Percentiles rank a stretch among this genome's conserved stretches.
These are phyloP conservation scores for Paecilomyces sp. DNA, from an alignment of 2,329 filamentous ascomycete species.

Conservation along the genomic window DNA sequence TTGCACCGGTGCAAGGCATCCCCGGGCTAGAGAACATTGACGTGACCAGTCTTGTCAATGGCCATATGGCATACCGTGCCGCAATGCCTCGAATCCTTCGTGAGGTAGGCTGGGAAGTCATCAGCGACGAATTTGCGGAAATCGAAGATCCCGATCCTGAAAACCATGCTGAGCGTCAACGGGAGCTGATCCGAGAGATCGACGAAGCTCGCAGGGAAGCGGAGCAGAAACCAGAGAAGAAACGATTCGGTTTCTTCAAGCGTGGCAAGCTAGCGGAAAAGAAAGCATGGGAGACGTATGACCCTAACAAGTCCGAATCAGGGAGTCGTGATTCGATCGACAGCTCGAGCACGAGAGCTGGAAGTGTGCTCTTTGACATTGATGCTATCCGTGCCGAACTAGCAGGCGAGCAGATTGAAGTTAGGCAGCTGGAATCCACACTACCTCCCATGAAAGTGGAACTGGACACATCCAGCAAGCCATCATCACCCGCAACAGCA, in stretches of 20 bases:
- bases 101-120: constrained; percentile 83
- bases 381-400: constrained; percentile 88
- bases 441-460: constrained; percentile 84
- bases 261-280: constrained; percentile 67
- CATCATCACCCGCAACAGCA: background rate
- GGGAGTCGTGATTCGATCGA: constrained; percentile 19
- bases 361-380: constrained; percentile 77
- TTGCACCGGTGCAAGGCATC: constrained; percentile 68
- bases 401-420: constrained; percentile 61
- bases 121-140: constrained; percentile 89
- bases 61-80: constrained; percentile 93
- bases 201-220: constrained; percentile 86
- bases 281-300: constrained; percentile 91
- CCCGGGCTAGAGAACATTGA: constrained; percentile 83
- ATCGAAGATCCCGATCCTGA: constrained; percentile 97
- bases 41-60: constrained; percentile 75
- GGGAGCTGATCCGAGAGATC: constrained; percentile 92
- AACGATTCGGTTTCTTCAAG: constrained; percentile 70
- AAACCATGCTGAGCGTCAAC: constrained; percentile 77
- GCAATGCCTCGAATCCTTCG: constrained; percentile 84
- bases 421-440: constrained; percentile 80
- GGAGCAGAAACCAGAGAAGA: constrained; percentile 69
- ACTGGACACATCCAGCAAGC: constrained; percentile 27
- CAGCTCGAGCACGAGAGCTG: constrained; percentile 19
- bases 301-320: constrained; percentile 48